A percentile compares a stretch with the other conserved stretches of the same genome.
These are phyloP conservation scores for Diplocarpon rosae DNA, from an alignment of 2,329 filamentous ascomycete species.

Conservation along the genomic window DNA sequence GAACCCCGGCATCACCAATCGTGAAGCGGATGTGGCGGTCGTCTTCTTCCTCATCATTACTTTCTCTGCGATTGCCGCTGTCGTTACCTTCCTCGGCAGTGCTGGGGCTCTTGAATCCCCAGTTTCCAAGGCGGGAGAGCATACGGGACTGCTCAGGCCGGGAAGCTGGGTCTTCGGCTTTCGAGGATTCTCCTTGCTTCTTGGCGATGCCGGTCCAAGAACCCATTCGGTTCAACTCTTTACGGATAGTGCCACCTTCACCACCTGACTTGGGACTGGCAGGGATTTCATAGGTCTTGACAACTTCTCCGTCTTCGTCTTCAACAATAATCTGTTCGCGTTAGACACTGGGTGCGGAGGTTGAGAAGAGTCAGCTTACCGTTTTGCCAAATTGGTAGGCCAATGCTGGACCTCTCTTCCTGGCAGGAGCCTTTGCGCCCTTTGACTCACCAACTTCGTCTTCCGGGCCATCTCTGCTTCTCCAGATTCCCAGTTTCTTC, in stretches of 20 bases:
- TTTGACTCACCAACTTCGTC: constrained; percentile 29
- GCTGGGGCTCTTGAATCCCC: constrained; percentile 17
- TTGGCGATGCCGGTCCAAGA: constrained; percentile 21
- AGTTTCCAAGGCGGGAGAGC: constrained; percentile 20
- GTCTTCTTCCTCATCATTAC: constrained; percentile 44
- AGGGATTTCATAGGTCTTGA: constrained; percentile 73
- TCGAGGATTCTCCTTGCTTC: constrained; percentile 7
- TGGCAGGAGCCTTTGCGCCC: constrained; percentile 30
- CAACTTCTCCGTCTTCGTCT: constrained; percentile 75
- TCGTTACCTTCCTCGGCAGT: constrained; percentile 10
- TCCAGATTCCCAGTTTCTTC: constrained; percentile 26
- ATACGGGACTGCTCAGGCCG: constrained; percentile 5
- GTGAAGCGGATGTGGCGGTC: constrained; percentile 67
- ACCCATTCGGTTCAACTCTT: constrained; percentile 21
- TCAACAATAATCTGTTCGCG: constrained; percentile 64
- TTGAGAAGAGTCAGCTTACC: constrained; percentile 31
- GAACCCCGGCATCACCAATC: constrained; percentile 57
- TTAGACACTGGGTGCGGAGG: constrained; percentile 8
- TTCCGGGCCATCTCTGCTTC: constrained; percentile 30
- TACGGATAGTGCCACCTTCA: constrained; percentile 14
- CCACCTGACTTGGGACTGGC: constrained; percentile 22
- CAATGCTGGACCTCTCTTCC: constrained; percentile 59
- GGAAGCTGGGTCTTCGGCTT: constrained; percentile 2
- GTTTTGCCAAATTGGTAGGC: constrained; percentile 81
- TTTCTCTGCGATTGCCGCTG: constrained; percentile 18